Percentiles rank a stretch among this genome's conserved stretches.
phyloP scores from a whole-genome alignment of 495 filamentous ascomycete genomes.

The Aspergillus cavernicola region DNA sequence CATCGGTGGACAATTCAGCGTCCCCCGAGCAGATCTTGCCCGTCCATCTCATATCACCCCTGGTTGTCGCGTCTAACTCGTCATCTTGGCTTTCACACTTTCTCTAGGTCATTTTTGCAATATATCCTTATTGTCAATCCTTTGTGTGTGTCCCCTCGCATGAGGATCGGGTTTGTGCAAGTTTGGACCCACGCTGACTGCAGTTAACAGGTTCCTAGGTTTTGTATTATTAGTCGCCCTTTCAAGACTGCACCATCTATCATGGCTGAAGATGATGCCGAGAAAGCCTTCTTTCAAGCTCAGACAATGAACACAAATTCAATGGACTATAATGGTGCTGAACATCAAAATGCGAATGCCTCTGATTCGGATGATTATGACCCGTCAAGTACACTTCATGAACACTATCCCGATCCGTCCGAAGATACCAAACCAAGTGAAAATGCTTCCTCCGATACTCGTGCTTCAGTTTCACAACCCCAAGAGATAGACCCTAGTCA shows the following conservation, averaged over 20 bases:
- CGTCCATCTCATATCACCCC: neutral
- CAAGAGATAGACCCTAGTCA: constrained; percentile 30
- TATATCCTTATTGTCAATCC: neutral
- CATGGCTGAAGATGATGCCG: constrained; percentile 60
- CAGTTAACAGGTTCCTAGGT: constrained; percentile 3
- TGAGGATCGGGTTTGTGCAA: neutral
- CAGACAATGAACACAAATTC: constrained; percentile 49
- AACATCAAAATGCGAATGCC: constrained; percentile 50
- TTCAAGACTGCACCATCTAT: constrained; percentile 15
- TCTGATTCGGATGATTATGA: constrained; percentile 54
- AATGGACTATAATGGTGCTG: constrained; percentile 33
- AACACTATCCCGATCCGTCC: constrained; percentile 35
- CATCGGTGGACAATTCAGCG: constrained; percentile 3
- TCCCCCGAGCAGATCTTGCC: neutral
- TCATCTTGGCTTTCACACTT: neutral
- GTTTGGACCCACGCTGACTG: neutral
- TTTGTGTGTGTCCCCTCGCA: neutral
- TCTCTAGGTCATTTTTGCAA: neutral
- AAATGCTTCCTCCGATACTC: constrained; percentile 19
- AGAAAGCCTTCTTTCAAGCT: constrained; percentile 58
- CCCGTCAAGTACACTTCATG: constrained; percentile 46
- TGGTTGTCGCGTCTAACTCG: neutral
- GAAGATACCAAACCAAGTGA: constrained; percentile 26
- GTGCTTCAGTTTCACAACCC: constrained; percentile 19
- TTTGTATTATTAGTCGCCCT: constrained; percentile 4